These are phyloP conservation scores for Penicillium roqueforti DNA, from an alignment of 495 filamentous ascomycete genomes.

Conservation along the genomic window DNA sequence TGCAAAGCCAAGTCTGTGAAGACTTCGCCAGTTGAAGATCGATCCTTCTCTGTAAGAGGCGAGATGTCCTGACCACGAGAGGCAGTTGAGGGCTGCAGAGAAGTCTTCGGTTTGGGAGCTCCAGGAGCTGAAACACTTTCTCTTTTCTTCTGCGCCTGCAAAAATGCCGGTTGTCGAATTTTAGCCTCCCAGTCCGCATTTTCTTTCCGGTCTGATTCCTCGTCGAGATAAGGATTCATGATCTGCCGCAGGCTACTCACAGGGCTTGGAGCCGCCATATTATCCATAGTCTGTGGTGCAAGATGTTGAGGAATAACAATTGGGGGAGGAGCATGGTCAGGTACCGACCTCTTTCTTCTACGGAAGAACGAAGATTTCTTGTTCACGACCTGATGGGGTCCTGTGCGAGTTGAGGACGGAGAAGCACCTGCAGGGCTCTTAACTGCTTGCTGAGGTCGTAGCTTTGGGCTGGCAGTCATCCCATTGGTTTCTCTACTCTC, in stretches of 20 bases:
- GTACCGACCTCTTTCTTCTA: constrained; percentile 81
- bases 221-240: constrained; percentile 79
- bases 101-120: constrained; percentile 22
- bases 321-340: constrained; percentile 50
- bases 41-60: constrained; percentile 50
- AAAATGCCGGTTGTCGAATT: constrained; percentile 14
- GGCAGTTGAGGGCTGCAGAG: constrained; percentile 26
- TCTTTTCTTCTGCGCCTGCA: constrained; percentile 24
- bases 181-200: constrained; percentile 20
- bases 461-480: constrained; percentile 18
- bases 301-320: constrained; percentile 40
- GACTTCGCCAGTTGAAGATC: constrained; percentile 17
- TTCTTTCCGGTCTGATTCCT: constrained; percentile 24
- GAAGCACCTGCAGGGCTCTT: constrained; percentile 24
- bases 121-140: constrained; percentile 24
- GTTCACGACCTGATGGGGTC: constrained; percentile 55
- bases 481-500: constrained; percentile 25
- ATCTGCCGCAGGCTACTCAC: constrained; percentile 81
- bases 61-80: constrained; percentile 38
- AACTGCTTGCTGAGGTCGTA: constrained; percentile 24
- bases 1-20: constrained; percentile 22
- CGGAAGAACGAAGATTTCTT: constrained; percentile 96
- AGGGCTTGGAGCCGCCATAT: constrained; percentile 58
- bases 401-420: constrained; percentile 41
- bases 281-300: constrained; percentile 27